Evolutionary conservation across 192 early-diverging fungal species (phyloP).

Genomic region (Backusella tarrabulga): DNA sequence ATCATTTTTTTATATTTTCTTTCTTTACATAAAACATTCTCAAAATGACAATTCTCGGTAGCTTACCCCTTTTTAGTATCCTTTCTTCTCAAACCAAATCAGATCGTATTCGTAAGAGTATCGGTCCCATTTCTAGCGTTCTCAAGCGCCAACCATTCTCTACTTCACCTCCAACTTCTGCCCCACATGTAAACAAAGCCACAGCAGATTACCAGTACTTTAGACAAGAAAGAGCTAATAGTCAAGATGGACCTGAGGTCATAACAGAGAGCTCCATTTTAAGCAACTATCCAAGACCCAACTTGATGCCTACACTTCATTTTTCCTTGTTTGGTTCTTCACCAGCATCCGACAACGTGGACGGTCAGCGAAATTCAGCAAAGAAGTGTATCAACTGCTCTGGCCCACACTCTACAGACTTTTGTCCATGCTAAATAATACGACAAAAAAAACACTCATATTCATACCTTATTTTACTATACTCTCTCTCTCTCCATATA

Average conservation of each 20-base stretch:
- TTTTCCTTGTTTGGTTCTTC: conserved; percentile 27
- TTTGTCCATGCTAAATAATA: conserved; percentile 36
- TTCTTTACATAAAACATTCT: background rate
- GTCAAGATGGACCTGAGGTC: conserved; percentile 12
- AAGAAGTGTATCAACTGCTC: conserved; percentile 33
- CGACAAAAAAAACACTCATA: background rate
- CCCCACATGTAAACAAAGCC: conserved; percentile 6
- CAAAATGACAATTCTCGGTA: conserved; percentile 17
- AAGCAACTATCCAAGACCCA: conserved; percentile 34
- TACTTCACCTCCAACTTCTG: background rate
- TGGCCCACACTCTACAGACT: conserved; percentile 40
- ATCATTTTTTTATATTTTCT: background rate
- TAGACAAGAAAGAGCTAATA: background rate
- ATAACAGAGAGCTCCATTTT: conserved; percentile 31
- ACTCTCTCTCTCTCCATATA: background rate
- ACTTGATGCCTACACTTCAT: conserved; percentile 35
- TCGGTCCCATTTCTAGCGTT: conserved; percentile 30
- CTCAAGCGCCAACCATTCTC: conserved; percentile 28
- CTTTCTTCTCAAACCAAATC: conserved; percentile 25
- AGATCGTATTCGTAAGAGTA: conserved; percentile 33
- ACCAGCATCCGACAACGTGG: conserved; percentile 6
- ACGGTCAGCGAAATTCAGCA: background rate
- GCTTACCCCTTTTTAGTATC: conserved; percentile 24
- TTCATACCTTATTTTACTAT: background rate
- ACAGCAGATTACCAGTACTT: background rate